Percentiles rank a stretch among this genome's conserved stretches.
These are phyloP conservation scores for Lepidium sativum DNA, from an alignment of 345 rosid species.

Conservation along the genomic window DNA sequence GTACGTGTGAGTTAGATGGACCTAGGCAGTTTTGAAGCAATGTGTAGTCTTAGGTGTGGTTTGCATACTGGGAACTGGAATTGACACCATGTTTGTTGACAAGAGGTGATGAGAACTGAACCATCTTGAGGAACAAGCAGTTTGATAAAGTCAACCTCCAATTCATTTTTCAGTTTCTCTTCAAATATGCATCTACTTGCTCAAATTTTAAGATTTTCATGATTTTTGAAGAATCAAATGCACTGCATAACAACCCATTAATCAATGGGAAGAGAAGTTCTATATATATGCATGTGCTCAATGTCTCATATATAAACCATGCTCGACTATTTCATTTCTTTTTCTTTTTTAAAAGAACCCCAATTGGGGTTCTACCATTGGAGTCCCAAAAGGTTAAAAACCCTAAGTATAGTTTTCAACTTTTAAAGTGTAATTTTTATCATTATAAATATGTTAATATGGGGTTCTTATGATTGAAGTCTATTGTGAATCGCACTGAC, in stretches of 20 bases:
- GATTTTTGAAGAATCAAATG: not conserved
- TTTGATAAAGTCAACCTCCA: not conserved
- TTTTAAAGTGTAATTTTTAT: too few species aligned
- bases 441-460: too few species aligned
- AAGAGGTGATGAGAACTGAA: not conserved
- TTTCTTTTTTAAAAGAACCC: too few species aligned
- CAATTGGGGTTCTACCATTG: too few species aligned
- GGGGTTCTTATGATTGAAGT: too few species aligned
- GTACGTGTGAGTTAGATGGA: too few species aligned
- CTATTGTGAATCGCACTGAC: too few species aligned
- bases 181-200: not conserved
- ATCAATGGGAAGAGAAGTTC: not conserved
- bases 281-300: not conserved
- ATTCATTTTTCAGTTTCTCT: not conserved
- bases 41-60: not conserved
- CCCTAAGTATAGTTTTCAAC: too few species aligned
- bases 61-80: not conserved
- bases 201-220: not conserved
- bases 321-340: not conserved
- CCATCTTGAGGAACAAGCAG: not conserved
- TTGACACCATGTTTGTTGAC: not conserved
- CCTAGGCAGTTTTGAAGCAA: too few species aligned
- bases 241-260: too few species aligned
- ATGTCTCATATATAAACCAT: not conserved
- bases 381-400: too few species aligned